These are phyloP conservation scores for Fusarium sp. DNA, from an alignment of 2,329 filamentous ascomycete genomes.

Conservation along the genomic window DNA sequence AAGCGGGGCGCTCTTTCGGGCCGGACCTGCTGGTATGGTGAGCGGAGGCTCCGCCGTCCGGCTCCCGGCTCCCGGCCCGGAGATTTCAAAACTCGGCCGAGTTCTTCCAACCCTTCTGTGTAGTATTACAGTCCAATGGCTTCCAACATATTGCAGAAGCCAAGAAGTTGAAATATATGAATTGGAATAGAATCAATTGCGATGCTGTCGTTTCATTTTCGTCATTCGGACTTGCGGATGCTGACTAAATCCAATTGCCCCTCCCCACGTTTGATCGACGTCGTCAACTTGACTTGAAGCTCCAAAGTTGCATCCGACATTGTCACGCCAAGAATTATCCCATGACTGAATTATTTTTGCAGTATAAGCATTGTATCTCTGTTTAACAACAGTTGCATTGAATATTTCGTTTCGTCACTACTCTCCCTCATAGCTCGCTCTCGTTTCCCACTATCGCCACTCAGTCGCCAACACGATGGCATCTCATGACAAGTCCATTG, in stretches of 20 bases:
- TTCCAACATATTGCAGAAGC: no score
- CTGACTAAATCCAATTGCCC: constrained; percentile 38
- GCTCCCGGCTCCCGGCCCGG: not conserved
- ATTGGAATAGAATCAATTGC: not conserved
- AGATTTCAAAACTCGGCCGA: not conserved
- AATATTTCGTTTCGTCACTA: no score
- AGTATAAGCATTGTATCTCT: not conserved
- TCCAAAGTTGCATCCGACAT: not conserved
- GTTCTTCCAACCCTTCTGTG: not conserved
- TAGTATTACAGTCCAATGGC: no score
- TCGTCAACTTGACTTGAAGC: constrained; percentile 21
- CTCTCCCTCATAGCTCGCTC: no score
- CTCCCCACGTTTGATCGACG: constrained; percentile 30
- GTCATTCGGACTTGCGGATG: constrained; percentile 39
- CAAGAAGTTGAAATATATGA: not conserved
- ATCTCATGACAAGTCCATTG: constrained; percentile 17
- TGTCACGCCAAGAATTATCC: not conserved
- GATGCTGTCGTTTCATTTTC: constrained; percentile 18
- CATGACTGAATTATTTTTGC: not conserved
- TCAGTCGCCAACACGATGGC: constrained; percentile 8
- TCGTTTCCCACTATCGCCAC: not conserved
- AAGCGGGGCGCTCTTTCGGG: constrained; percentile 37
- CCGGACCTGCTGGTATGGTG: constrained; percentile 11
- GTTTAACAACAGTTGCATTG: no score
- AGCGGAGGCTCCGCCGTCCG: constrained; percentile 8